phyloP scores from a whole-genome alignment of 2,329 filamentous ascomycete species.

The Fusarium euwallaceae region DNA sequence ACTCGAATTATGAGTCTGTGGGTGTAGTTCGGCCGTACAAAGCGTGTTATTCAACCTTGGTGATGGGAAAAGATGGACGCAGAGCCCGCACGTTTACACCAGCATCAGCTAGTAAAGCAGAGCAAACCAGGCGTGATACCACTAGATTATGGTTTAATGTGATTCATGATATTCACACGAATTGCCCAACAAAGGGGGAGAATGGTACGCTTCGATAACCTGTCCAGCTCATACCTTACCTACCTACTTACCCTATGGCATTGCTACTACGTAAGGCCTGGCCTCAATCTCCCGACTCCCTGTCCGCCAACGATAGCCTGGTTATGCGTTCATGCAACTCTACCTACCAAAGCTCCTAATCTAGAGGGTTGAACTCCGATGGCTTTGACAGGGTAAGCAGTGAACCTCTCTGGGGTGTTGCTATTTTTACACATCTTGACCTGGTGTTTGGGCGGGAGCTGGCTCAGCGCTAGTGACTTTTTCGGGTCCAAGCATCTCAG shows the following conservation, averaged over 20 bases:
- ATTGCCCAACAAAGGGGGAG: neutral
- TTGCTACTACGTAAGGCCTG: neutral
- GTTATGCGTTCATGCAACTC: neutral
- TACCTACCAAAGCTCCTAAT: neutral
- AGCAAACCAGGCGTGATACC: neutral
- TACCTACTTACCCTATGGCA: neutral
- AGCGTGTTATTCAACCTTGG: neutral
- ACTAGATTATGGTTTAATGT: neutral
- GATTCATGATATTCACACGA: neutral
- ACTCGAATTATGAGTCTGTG: neutral
- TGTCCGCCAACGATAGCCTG: neutral
- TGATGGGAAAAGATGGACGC: neutral
- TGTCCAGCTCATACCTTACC: neutral
- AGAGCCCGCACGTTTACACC: neutral
- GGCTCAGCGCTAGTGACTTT: neutral
- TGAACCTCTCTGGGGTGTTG: neutral
- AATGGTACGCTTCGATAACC: neutral
- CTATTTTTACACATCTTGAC: neutral
- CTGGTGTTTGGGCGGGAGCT: neutral
- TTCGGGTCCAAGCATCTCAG: neutral
- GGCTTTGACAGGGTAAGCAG: neutral
- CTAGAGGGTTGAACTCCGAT: neutral
- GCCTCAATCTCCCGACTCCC: neutral
- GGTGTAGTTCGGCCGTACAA: neutral
- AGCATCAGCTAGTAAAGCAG: neutral